A percentile compares a stretch with the other conserved stretches of the same genome.
Evolutionary conservation across 2,329 filamentous ascomycete genomes (phyloP).

Genomic region (Aureobasidium lini): DNA sequence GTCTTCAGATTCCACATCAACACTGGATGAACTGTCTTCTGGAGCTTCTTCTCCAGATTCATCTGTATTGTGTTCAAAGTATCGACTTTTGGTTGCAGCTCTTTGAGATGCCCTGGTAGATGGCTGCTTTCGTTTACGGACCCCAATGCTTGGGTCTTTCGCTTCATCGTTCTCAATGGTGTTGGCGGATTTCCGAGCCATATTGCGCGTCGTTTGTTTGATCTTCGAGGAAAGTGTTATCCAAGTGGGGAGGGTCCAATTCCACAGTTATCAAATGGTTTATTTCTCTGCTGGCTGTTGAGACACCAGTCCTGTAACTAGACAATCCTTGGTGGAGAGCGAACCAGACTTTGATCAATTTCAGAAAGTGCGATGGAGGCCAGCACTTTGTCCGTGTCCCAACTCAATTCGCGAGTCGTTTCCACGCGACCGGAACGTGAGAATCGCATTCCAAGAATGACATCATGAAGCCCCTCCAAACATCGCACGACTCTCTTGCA

Average conservation of each 20-base stretch:
- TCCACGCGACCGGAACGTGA: background rate
- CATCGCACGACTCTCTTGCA: background rate
- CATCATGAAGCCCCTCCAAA: background rate
- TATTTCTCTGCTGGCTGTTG: background rate
- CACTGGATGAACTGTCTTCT: conserved; percentile 23
- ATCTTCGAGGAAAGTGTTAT: background rate
- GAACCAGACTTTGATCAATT: conserved; percentile 12
- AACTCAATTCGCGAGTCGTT: background rate
- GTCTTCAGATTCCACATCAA: conserved; percentile 29
- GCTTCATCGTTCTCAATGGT: background rate
- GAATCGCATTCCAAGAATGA: conserved; percentile 6
- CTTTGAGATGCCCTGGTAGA: background rate
- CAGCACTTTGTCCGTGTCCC: conserved; percentile 2
- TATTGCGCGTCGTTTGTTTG: conserved; percentile 1
- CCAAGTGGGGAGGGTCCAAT: conserved; percentile 6
- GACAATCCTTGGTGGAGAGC: background rate
- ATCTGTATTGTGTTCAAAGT: conserved; percentile 36
- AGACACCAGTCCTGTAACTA: conserved; percentile 7
- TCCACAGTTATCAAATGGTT: background rate
- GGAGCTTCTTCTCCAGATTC: conserved; percentile 25
- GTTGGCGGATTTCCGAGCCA: background rate
- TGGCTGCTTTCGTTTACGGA: background rate
- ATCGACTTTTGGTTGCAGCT: conserved; percentile 41
- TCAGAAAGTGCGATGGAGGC: conserved; percentile 9
- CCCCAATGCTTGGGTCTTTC: background rate